Base-by-base conservation (phyloP, 768 basidiomycete species). In the Mrakia blollopis region DNA sequence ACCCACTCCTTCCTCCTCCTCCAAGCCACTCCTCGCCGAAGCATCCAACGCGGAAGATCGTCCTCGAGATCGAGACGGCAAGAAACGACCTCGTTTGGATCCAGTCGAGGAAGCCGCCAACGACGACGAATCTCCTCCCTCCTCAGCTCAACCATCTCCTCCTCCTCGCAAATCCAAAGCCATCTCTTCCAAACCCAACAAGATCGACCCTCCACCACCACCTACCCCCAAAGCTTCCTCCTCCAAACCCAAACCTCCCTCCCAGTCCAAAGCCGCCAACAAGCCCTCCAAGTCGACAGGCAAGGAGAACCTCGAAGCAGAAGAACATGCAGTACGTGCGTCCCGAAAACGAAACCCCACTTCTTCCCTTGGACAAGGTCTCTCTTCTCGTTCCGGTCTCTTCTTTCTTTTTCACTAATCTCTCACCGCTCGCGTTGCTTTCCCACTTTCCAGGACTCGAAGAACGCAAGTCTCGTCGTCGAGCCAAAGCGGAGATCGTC, bases 321-420 rank as follows among this genome's bases (percentile, higher is more conserved):
- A 68, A 14, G 65, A 68, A 37, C 13, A 39, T 39, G 65, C 65
- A 16, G 65, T 68, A 41, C 65, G 65, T 68, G 65, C 65, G 65
- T 68, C 65, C 65, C 65, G 25, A 25, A 18, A 68, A 50, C 47
- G 47, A 50, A 50, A 41, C 11, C 11, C 35, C 35, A 44, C 65
- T 10, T 25, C 28, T 57, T 68, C 65, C 65, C 65, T 68, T 68
- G 65, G 65, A 68, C 65, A 68, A 68, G 65, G 65, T 57, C 28
- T 68, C 23, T 68, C 65, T 3, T 39, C 39, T 68, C 9, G 25
- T 41, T 25, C 37, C 25, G 8, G 8, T 5, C 23, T 25, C 44
- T 39, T 6, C 39, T 35, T 18, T 4, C 39, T n/a, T 11, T 39
- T 4, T 1, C 39, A n/a, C n/a, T n/a, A n/a, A n/a, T 37, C 39